These are phyloP conservation scores for Sporothrix phasma DNA, from an alignment of 2,329 filamentous ascomycete species.

Conservation along the genomic window DNA sequence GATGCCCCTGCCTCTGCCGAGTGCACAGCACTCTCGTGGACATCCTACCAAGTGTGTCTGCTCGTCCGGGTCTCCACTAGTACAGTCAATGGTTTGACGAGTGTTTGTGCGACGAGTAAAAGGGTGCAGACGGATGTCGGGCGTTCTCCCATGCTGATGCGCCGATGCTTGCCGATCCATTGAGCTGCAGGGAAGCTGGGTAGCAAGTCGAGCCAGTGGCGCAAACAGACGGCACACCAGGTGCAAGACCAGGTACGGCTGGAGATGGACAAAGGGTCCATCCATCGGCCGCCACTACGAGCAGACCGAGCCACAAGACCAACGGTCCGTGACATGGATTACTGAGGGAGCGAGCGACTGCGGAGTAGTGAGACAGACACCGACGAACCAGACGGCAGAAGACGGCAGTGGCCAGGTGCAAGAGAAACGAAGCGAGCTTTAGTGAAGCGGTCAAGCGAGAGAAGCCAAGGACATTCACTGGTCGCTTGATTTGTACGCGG, in stretches of 20 bases:
- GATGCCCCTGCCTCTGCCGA: not conserved
- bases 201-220: not conserved
- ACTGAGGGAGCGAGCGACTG: not conserved
- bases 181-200: too few species aligned
- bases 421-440: not conserved
- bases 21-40: too few species aligned
- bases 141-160: too few species aligned
- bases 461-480: not conserved
- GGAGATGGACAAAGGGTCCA: not conserved
- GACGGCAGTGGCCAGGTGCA: not conserved
- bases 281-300: not conserved
- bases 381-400: not conserved
- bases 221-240: not conserved
- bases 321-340: constrained; percentile 3
- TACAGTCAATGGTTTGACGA: not conserved
- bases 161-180: not conserved
- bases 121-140: not conserved
- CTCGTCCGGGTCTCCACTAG: not conserved
- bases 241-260: not conserved
- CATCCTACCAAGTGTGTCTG: too few species aligned
- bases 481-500: not conserved
- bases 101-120: not conserved
- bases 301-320: not conserved
- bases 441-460: not conserved
- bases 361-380: not conserved